Conservation (phyloP, 768 basidiomycete species). For the Suillus placidus region DNA sequence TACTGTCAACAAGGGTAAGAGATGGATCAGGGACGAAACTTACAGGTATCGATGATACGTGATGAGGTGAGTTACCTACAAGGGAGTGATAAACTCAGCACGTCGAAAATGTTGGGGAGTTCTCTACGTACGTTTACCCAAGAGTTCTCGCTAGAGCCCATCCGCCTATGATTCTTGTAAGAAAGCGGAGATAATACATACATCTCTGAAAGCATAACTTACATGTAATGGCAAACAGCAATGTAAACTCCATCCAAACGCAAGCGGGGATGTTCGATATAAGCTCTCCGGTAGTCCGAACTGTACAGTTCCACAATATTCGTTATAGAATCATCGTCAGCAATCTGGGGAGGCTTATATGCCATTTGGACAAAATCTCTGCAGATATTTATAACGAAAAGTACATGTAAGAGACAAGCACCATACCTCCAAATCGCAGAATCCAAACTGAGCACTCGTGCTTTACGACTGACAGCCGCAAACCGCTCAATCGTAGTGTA, state of each 20-base stretch:
- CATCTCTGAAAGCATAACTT: slow-evolving; percentile 29
- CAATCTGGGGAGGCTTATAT: slow-evolving; percentile 78
- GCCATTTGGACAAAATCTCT: slow-evolving; percentile 66
- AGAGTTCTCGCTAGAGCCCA: slow-evolving; percentile 77
- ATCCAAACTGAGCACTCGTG: slow-evolving; percentile 72
- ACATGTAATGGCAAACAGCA: slow-evolving; percentile 88
- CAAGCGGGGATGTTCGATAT: slow-evolving; percentile 82
- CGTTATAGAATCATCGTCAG: slow-evolving; percentile 50
- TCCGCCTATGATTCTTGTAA: slow-evolving; percentile 49
- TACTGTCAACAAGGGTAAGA: slow-evolving; percentile 10
- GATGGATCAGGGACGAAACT: slow-evolving; percentile 27
- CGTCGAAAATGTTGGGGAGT: not conserved
- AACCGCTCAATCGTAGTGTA: slow-evolving; percentile 75
- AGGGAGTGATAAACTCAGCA: slow-evolving; percentile 11
- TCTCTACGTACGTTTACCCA: slow-evolving; percentile 77
- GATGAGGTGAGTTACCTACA: slow-evolving; percentile 78
- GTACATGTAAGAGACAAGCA: slow-evolving; percentile 8
- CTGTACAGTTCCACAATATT: slow-evolving; percentile 53
- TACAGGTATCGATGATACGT: slow-evolving; percentile 93
- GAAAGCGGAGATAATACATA: slow-evolving; percentile 11
- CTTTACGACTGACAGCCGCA: slow-evolving; percentile 70
- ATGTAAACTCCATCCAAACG: slow-evolving; percentile 91
- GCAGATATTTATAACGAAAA: slow-evolving; percentile 4
- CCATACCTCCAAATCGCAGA: slow-evolving; percentile 74
- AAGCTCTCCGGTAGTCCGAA: slow-evolving; percentile 73